Base-by-base conservation (phyloP, 768 basidiomycete species). In the Rossbeevera mucosa region DNA sequence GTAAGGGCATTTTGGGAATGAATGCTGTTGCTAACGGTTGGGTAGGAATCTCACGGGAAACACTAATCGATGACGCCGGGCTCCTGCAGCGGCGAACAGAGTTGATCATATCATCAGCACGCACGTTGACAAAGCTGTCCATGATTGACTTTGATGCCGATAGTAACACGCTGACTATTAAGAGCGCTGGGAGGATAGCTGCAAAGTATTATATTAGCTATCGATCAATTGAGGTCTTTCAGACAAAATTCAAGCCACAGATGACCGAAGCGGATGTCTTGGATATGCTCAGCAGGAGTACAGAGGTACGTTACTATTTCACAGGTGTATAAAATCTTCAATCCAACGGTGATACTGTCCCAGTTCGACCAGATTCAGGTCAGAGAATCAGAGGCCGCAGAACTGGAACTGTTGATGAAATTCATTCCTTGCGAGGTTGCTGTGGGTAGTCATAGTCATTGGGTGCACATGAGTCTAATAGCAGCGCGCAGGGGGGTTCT, bases 261-360 rank as follows among this genome's bases (percentile, higher is more conserved):
- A 96, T 98, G 94, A 80, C 86, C 2, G 95, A 97, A 70, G 96
- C 94, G 2, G 94, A 97, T 69, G 81, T 92, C 26, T 77, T 99
- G 52, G 79, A 70, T 2, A 83, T 97, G 82, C 78, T 98, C 29
- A 84, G 91, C 59, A 81, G 79, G 77, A 94, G 92, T 54, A 94
- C 91, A 13, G 96, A 99, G 78, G 94, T 91, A 57, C 56, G 73
- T 52, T 12, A 22, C 26, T 53, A 20, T 11, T 30, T 22, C 6
- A 7, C 24, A 21, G 20, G 41, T 24, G 9, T 24, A 16, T 25
- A 44, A 44, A 21, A 25, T 44, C 7, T 7, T 29, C 18, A 38
- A 40, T 16, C 24, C 11, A 33, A 1, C 29, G n/a, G 51, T 4
- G 9, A 13, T 11, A 22, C 9, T 30, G 12, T 40, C 20, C 14